Percentiles rank a stretch among this genome's conserved stretches.
Evolutionary conservation across 1,139 yeast species (phyloP).

Genomic region (Kodamaea plutei): DNA sequence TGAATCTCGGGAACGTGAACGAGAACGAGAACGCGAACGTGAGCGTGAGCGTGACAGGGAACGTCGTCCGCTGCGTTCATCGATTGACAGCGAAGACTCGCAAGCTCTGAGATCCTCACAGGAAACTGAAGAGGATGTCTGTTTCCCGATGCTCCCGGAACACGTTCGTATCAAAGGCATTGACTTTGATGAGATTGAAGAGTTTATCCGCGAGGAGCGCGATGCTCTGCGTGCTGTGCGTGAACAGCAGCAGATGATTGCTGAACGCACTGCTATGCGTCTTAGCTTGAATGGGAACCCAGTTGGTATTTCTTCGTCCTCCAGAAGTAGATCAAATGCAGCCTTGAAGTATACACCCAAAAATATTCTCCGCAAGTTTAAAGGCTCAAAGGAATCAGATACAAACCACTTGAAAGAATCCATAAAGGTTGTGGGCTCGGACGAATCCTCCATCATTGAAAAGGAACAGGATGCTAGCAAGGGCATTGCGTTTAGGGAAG

Average conservation of each 20-base stretch:
- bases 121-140: constrained; percentile 95
- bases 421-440: constrained; percentile 1
- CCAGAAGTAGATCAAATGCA: constrained; percentile 29
- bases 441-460: constrained; percentile 4
- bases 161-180: constrained; percentile 67
- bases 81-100: constrained; percentile 63
- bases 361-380: constrained; percentile 26
- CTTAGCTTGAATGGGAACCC: constrained; percentile 7
- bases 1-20: too few relatives aligned
- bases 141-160: constrained; percentile 87
- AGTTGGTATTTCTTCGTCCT: constrained; percentile 18
- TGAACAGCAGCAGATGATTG: constrained; percentile 29
- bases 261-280: constrained; percentile 27
- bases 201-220: constrained; percentile 56
- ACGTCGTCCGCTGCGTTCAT: constrained; percentile 34
- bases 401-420: background rate
- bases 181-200: constrained; percentile 76
- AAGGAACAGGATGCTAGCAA: constrained; percentile 1
- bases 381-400: background rate
- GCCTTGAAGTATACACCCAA: constrained; percentile 62
- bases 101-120: constrained; percentile 71
- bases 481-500: background rate
- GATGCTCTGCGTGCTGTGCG: constrained; percentile 25
- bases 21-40: too few relatives aligned
- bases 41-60: too few relatives aligned